phyloP scores from a whole-genome alignment of 2,329 filamentous ascomycete species.

The Bimuria novae-zelandiae region DNA sequence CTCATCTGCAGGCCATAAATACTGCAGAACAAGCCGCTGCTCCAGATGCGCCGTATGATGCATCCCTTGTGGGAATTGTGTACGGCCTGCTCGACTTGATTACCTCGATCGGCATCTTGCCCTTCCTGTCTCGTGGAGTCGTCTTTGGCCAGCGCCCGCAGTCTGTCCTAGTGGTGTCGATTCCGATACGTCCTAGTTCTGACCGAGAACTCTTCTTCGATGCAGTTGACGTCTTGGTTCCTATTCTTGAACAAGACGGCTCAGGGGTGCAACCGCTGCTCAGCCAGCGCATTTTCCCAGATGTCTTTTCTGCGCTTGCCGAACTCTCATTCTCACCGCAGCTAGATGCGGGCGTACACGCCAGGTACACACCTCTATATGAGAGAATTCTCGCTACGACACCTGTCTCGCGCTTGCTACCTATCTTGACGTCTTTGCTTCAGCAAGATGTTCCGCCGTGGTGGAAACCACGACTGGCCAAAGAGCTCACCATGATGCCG shows the following conservation, averaged over 20 bases:
- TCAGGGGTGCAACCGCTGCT: conserved; percentile 44
- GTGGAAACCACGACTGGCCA: conserved; percentile 63
- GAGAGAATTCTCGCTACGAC: conserved; percentile 30
- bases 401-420: conserved; percentile 61
- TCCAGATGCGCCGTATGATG: conserved; percentile 45
- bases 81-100: conserved; percentile 47
- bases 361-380: conserved; percentile 25
- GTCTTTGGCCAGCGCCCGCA: conserved; percentile 39
- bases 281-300: conserved; percentile 39
- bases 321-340: conserved; percentile 42
- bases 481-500: conserved; percentile 64
- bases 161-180: conserved; percentile 33
- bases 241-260: conserved; percentile 32
- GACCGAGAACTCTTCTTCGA: conserved; percentile 20
- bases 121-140: conserved; percentile 40
- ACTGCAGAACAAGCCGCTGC: conserved; percentile 35
- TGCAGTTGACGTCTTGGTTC: conserved; percentile 23
- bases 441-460: conserved; percentile 65
- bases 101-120: conserved; percentile 40
- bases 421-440: conserved; percentile 65
- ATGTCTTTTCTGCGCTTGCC: conserved; percentile 40
- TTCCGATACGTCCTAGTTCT: conserved; percentile 14
- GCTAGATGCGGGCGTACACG: conserved; percentile 12
- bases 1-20: conserved; percentile 41
- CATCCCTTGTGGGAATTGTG: conserved; percentile 42